Evolutionary conservation across 2,329 filamentous ascomycete species (phyloP), one percentile per base, ranked within the genome.

Genomic region (Metarhizium sp.): DNA sequence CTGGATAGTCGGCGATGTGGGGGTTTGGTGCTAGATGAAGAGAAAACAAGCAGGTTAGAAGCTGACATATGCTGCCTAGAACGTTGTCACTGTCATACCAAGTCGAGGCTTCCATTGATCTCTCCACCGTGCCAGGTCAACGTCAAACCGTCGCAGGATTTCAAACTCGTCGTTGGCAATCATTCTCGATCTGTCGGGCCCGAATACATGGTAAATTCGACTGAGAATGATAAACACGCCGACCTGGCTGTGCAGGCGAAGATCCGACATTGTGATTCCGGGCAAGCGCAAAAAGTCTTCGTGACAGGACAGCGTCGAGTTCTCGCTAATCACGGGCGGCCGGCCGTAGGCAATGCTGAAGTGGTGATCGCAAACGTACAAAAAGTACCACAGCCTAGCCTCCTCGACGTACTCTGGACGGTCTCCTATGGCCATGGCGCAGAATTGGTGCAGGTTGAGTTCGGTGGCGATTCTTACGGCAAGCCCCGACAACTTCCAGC

Each of bases 291-390:
- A 67, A 55, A 84, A 79, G 2, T 72, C 68, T 58, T 84, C 78
- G 62, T 81, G 78, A 25, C 80, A 76, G n/a, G 75, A 74, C 42
- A 85, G 80, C 0, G 77, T 76, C 16, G 73, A 69, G 57, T 82
- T 75, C 58, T 85, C 81, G 51, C 78, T 75, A 20, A 84, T 82
- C 10, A 84, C 78, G 0, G 81, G 80, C 4, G 82, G 80, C 16
- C 82, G 71, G 2, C 67, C 67, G 53, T 86, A 85, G 0, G 83
- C 76, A 52, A 86, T 85, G 53, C 79, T 83, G 32, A 85, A 80
- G 64, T 86, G 83, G 58, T 85, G 82, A 61, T 86, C 83, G 61
- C 82, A 85, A 1, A 85, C 80, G 61, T 85, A 86, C 0, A 84
- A 67, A 38, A 84, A 64, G 64, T 85, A 86, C 80, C 81, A 86